phyloP scores from a whole-genome alignment of 2,329 filamentous ascomycete species.

The Rutstroemia sydowiana region DNA sequence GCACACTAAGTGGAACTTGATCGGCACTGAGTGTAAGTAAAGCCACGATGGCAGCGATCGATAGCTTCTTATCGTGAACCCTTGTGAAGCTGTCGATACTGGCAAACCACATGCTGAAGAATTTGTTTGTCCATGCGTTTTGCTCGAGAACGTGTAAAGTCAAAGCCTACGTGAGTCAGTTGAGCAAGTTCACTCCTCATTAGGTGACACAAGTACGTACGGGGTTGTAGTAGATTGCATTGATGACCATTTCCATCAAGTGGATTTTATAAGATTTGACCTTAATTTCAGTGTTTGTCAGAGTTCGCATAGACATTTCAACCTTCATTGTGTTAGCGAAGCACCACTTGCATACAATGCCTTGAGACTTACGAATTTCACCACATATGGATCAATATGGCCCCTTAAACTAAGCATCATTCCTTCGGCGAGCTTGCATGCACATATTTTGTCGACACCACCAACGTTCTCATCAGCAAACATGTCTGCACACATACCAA shows the following conservation, averaged over 20 bases:
- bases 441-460: slow-evolving; percentile 90
- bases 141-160: slow-evolving; percentile 81
- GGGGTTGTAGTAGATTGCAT: slow-evolving; percentile 96
- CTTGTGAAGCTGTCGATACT: slow-evolving; percentile 89
- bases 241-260: slow-evolving; percentile 98
- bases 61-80: slow-evolving; percentile 98
- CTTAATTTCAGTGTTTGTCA: slow-evolving; percentile 69
- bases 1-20: slow-evolving; percentile 85
- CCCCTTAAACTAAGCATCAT: slow-evolving; percentile 93
- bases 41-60: slow-evolving; percentile 84
- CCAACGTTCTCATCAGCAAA: slow-evolving; percentile 89
- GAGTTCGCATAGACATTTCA: slow-evolving; percentile 76
- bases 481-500: slow-evolving; percentile 91
- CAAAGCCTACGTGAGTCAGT: slow-evolving; percentile 40
- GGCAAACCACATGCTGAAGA: slow-evolving; percentile 97
- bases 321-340: slow-evolving; percentile 38
- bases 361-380: slow-evolving; percentile 54
- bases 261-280: slow-evolving; percentile 93
- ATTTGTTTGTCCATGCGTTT: slow-evolving; percentile 95
- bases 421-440: slow-evolving; percentile 93
- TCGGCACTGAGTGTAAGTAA: slow-evolving; percentile 72
- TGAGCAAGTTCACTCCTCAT: neutral
- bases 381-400: slow-evolving; percentile 79
- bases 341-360: neutral
- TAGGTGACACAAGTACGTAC: slow-evolving; percentile 18